phyloP scores from a whole-genome alignment of 2,329 filamentous ascomycete species.

The Ophiobolus disseminans region DNA sequence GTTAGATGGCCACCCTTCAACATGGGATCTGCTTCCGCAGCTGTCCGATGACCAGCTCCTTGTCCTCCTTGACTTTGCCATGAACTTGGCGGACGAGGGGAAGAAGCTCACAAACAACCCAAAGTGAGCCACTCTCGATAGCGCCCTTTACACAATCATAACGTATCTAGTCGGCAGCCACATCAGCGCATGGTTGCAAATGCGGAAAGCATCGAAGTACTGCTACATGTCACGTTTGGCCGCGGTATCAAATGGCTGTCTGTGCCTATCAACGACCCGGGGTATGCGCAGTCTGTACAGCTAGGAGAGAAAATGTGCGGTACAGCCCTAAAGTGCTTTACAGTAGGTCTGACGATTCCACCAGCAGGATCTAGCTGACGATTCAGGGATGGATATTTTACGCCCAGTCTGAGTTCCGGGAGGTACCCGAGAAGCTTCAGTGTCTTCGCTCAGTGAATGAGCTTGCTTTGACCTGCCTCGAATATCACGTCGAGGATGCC shows the following conservation, averaged over 20 bases:
- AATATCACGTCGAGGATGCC: conserved; percentile 58
- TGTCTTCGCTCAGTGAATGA: conserved; percentile 67
- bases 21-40: conserved; percentile 54
- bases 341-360: conserved; percentile 23
- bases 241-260: conserved; percentile 45
- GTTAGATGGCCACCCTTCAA: conserved; percentile 53
- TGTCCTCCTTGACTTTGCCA: conserved; percentile 69
- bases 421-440: conserved; percentile 63
- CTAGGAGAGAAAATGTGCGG: conserved; percentile 43
- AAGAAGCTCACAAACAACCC: conserved; percentile 71
- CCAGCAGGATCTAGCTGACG: conserved; percentile 13
- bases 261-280: conserved; percentile 28
- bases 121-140: conserved; percentile 36
- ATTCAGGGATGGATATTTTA: conserved; percentile 76
- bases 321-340: conserved; percentile 45
- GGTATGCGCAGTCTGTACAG: conserved; percentile 28
- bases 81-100: conserved; percentile 69
- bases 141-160: neutral
- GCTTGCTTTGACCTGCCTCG: conserved; percentile 67
- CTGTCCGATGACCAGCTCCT: conserved; percentile 61
- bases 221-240: conserved; percentile 55
- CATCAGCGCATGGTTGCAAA: conserved; percentile 62
- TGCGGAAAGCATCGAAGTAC: conserved; percentile 57
- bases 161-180: conserved; percentile 48
- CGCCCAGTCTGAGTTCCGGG: conserved; percentile 68